Percentiles rank a stretch among this genome's conserved stretches.
phyloP scores from a whole-genome alignment of 495 filamentous ascomycete species.

The Pyronema domesticum region DNA sequence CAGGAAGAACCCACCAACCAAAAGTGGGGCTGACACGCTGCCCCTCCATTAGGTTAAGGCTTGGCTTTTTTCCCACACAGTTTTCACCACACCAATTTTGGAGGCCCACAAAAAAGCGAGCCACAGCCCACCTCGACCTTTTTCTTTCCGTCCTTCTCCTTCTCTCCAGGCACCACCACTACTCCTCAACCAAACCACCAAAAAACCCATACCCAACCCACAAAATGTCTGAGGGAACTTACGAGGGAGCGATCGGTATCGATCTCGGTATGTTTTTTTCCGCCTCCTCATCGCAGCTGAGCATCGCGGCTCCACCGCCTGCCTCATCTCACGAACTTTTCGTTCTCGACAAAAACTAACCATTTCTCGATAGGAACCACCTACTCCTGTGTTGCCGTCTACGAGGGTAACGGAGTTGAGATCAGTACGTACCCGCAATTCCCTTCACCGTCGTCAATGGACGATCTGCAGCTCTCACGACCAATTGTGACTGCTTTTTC shows the following conservation, averaged over 20 bases:
- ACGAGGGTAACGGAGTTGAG: slow-evolving; percentile 97
- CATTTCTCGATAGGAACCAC: slow-evolving; percentile 53
- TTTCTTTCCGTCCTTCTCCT: slow-evolving; percentile 15
- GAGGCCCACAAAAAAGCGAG: slow-evolving; percentile 13
- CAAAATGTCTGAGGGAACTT: slow-evolving; percentile 83
- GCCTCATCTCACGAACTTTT: slow-evolving; percentile 6
- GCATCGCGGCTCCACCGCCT: slow-evolving; percentile 6
- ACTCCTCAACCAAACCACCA: slow-evolving; percentile 10
- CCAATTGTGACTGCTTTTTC: slow-evolving; percentile 5
- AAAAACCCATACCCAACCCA: slow-evolving; percentile 19
- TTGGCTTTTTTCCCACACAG: neutral
- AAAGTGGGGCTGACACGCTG: slow-evolving; percentile 1
- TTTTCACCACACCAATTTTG: neutral
- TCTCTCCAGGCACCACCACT: slow-evolving; percentile 11
- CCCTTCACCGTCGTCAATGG: neutral
- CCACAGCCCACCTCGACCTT: slow-evolving; percentile 18
- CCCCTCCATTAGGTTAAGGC: neutral
- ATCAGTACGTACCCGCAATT: slow-evolving; percentile 50
- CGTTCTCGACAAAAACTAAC: slow-evolving; percentile 1
- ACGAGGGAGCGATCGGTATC: slow-evolving; percentile 98
- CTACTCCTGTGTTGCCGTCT: slow-evolving; percentile 98
- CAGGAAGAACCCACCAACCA: neutral
- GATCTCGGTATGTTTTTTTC: slow-evolving; percentile 63
- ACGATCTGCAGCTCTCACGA: slow-evolving; percentile 6
- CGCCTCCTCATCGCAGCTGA: neutral